Conservation (phyloP, 208 protist genomes). For the Pavlovales sp. region DNA sequence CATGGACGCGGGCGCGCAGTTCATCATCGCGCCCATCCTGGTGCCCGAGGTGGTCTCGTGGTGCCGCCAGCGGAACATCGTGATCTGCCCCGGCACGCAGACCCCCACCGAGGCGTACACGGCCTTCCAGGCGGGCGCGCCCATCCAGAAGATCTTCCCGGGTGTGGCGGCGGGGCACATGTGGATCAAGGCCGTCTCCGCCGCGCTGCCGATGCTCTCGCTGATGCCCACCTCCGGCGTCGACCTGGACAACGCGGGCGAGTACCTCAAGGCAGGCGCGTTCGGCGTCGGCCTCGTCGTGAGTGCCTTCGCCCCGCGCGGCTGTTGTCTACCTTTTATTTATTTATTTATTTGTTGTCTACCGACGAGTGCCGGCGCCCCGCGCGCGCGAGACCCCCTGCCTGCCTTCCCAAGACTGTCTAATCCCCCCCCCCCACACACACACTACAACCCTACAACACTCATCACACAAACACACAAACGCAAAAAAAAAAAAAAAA, state of each 20-base stretch:
- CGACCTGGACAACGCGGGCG: slow-evolving; percentile 38
- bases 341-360: no score
- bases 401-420: no score
- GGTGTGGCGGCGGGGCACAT: slow-evolving; percentile 19
- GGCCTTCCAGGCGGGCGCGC: slow-evolving; percentile 45
- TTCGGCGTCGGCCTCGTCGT: slow-evolving; percentile 19
- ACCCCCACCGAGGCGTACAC: slow-evolving; percentile 45
- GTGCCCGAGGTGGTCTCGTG: slow-evolving; percentile 48
- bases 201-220: slow-evolving; percentile 41
- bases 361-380: no score
- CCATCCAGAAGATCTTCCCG: slow-evolving; percentile 52
- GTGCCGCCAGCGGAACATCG: slow-evolving; percentile 32
- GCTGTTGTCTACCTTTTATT: no score
- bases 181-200: slow-evolving; percentile 48
- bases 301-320: no score
- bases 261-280: slow-evolving; percentile 27
- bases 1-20: slow-evolving; percentile 45
- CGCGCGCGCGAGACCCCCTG: background rate
- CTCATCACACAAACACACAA: no score
- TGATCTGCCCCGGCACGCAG: slow-evolving; percentile 38
- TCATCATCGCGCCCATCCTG: slow-evolving; percentile 43
- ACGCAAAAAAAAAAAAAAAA: no score
- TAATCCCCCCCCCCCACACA: no score
- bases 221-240: slow-evolving; percentile 39
- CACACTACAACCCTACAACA: no score